Base-by-base conservation (phyloP, 2,329 filamentous ascomycete species). In the Alternaria brassicicola region DNA sequence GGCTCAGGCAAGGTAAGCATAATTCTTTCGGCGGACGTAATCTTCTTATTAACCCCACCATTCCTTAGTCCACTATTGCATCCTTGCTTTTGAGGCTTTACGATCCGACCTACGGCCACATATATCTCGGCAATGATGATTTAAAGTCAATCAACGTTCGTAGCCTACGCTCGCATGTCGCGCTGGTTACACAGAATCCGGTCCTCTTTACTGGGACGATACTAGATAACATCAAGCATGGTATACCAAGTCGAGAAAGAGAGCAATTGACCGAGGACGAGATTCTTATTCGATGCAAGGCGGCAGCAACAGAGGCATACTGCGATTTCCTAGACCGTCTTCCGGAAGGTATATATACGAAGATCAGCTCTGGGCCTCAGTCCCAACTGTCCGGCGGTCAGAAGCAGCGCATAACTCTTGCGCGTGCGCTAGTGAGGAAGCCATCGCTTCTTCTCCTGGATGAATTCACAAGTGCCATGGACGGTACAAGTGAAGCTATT, bases 291-390 rank as follows among this genome's bases (percentile, higher is more conserved):
- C 78, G 83, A 26, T 81, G 84, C 13, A 72, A 77, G 17, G 70
- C 65, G 31, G 84, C 87, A 9, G 83, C 85, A 2, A 75, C 73
- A 8, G 79, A 88, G 33, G 87, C 88, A 2, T 85, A 89, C 71
- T 75, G 71, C 41, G 75, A 78, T 33, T 78, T 78, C 54, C 59
- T 78, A 13, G 67, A 70, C 21, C 63, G 68, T 19, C 68, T 78
- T 6, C 74, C 76, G 4, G 63, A 78, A 41, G 76, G 75, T 6
- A 67, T 76, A 7, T 52, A 75, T 25, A 77, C 74, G 15, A 61
- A 58, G 10, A 69, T 77, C 45, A 71, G 75, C n/a, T 65, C 73
- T 12, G 72, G 71, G 3, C 68, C 72, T 33, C 71, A 72, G 21
- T 71, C 71, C 6, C 72, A 72, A 55, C 68, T 77, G 4, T 78